phyloP scores from a whole-genome alignment of 1,139 yeast genomes.

The Torulaspora globosa region DNA sequence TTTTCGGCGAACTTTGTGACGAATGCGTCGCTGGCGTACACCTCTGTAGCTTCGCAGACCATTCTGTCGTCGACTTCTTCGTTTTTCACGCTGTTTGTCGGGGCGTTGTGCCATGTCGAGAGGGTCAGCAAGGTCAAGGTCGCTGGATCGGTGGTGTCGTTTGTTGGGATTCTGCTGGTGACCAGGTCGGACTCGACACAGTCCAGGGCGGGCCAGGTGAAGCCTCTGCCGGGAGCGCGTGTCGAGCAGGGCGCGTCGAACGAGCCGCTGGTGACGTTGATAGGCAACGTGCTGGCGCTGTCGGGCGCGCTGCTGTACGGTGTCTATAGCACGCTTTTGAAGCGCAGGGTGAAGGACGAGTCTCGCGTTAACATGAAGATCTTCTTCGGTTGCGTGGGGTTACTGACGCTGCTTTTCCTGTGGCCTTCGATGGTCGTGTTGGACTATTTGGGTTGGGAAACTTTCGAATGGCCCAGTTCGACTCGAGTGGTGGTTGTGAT shows the following conservation, averaged over 20 bases:
- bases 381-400: conserved; percentile 92
- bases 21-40: conserved; percentile 79
- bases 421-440: conserved; percentile 80
- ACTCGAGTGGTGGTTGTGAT: conserved; percentile 52
- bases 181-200: conserved; percentile 52
- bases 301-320: conserved; percentile 86
- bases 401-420: conserved; percentile 65
- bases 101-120: conserved; percentile 69
- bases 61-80: conserved; percentile 88
- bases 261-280: conserved; percentile 45
- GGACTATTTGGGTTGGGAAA: conserved; percentile 60
- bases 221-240: conserved; percentile 34
- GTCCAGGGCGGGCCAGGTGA: conserved; percentile 5
- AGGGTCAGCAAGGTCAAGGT: conserved; percentile 60
- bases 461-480: conserved; percentile 63
- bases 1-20: conserved; percentile 83
- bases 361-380: conserved; percentile 73
- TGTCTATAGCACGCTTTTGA: conserved; percentile 80
- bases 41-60: conserved; percentile 91
- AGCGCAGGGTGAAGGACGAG: conserved; percentile 67
- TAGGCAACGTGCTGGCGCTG: conserved; percentile 78
- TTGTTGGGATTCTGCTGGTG: conserved; percentile 74
- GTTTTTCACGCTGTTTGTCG: conserved; percentile 84
- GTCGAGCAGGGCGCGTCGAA: conserved; percentile 10
- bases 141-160: conserved; percentile 63